Conservation (phyloP, 768 basidiomycete genomes). For the Collybia mongolica region DNA sequence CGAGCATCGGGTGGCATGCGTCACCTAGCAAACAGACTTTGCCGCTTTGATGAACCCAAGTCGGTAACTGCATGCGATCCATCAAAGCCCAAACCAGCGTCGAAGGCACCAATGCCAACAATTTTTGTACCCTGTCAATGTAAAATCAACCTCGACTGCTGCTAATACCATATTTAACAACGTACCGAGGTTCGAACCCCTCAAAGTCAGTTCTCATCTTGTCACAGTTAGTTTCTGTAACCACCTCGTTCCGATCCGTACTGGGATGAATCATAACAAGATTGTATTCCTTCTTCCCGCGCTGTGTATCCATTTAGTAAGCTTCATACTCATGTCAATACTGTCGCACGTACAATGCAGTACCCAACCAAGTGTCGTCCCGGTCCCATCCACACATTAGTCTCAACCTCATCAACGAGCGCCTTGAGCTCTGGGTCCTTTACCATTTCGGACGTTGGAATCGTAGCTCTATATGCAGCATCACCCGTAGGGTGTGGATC, state of each 20-base stretch:
- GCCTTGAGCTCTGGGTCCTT: constrained; percentile 48
- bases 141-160: not conserved
- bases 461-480: constrained; percentile 57
- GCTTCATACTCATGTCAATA: not conserved
- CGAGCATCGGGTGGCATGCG: constrained; percentile 59
- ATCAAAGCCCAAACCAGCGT: constrained; percentile 48
- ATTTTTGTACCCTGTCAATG: constrained; percentile 37
- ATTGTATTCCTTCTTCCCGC: constrained; percentile 41
- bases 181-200: constrained; percentile 48
- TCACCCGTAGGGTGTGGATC: constrained; percentile 57
- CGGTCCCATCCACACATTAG: constrained; percentile 63
- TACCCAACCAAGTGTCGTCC: constrained; percentile 35
- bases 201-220: constrained; percentile 47
- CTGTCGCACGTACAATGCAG: constrained; percentile 26
- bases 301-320: constrained; percentile 12
- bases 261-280: constrained; percentile 44
- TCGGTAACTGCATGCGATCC: constrained; percentile 44
- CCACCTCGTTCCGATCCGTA: constrained; percentile 35
- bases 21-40: constrained; percentile 50
- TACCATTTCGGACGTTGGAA: constrained; percentile 43
- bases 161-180: not conserved
- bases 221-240: constrained; percentile 40
- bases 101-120: constrained; percentile 42
- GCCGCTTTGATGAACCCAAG: constrained; percentile 46
- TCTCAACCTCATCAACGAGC: constrained; percentile 50